phyloP scores from a whole-genome alignment of 2,329 filamentous ascomycete species.

The Diaporthe australafricana region DNA sequence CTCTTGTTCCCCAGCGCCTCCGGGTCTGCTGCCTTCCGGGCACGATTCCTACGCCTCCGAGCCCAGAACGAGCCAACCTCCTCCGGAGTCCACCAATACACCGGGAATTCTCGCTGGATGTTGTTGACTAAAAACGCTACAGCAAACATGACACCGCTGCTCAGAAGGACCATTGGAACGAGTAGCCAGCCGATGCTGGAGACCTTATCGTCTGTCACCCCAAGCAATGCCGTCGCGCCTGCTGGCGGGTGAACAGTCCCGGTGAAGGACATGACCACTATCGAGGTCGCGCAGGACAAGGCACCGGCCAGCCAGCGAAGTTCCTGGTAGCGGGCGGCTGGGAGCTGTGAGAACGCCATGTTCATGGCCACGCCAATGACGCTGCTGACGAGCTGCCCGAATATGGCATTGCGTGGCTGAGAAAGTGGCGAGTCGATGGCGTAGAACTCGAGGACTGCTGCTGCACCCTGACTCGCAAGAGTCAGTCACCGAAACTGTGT shows the following conservation, averaged over 20 bases:
- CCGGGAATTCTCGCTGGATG: constrained; percentile 72
- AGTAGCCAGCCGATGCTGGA: constrained; percentile 75
- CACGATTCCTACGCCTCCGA: background rate
- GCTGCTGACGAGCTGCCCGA: constrained; percentile 74
- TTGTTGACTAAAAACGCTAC: constrained; percentile 77
- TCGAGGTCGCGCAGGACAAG: constrained; percentile 72
- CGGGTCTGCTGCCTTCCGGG: background rate
- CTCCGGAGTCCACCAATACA: constrained; percentile 76
- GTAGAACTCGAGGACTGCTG: constrained; percentile 81
- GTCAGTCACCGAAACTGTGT: constrained; percentile 15
- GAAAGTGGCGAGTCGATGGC: constrained; percentile 78
- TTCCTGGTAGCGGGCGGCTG: constrained; percentile 53
- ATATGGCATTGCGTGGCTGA: constrained; percentile 76
- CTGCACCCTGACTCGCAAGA: constrained; percentile 68
- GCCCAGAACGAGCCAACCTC: constrained; percentile 45
- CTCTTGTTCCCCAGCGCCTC: background rate
- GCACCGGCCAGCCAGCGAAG: constrained; percentile 74
- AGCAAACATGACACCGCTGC: constrained; percentile 69
- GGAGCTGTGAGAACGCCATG: constrained; percentile 71
- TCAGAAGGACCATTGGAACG: constrained; percentile 71
- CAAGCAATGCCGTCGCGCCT: constrained; percentile 78
- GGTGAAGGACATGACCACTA: constrained; percentile 74
- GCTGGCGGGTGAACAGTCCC: constrained; percentile 81
- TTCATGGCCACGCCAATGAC: constrained; percentile 70
- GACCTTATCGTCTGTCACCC: constrained; percentile 68